Evolutionary conservation across 192 early-diverging fungal species (phyloP).

Genomic region (Blastocladiella britannica): DNA sequence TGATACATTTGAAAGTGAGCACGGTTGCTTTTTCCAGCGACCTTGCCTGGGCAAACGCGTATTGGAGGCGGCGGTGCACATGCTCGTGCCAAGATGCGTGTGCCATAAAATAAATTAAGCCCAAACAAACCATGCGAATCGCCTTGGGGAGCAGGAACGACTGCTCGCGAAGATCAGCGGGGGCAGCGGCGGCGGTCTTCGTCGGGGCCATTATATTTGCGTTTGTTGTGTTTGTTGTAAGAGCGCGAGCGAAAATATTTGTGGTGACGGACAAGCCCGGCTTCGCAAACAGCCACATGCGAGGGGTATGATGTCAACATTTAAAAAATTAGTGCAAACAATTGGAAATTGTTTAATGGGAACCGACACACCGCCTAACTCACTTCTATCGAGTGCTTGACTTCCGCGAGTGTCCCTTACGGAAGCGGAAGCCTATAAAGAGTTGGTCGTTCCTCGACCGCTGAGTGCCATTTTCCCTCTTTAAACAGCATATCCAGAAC

Average conservation of each 20-base stretch:
- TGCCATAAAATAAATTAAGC: constrained; percentile 1
- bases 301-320: not conserved
- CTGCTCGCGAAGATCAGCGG: not conserved
- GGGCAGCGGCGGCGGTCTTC: too few species aligned
- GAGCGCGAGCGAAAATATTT: too few species aligned
- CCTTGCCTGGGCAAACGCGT: not conserved
- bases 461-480: too few species aligned
- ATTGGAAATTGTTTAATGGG: constrained; percentile 1
- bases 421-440: not conserved
- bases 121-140: constrained; percentile 17
- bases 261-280: too few species aligned
- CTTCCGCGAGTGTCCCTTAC: not conserved
- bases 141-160: constrained; percentile 21
- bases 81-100: not conserved
- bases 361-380: too few species aligned
- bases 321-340: constrained; percentile 1
- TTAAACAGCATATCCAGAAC: constrained; percentile 2
- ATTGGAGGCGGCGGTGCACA: not conserved
- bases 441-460: too few species aligned
- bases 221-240: too few species aligned
- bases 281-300: too few species aligned
- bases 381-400: not conserved
- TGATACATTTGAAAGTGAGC: too few species aligned
- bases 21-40: constrained; percentile 15
- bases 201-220: too few species aligned